A percentile compares a stretch with the other conserved stretches of the same genome.
These are phyloP conservation scores for Sarcocystis neurona DNA, from an alignment of 169 alveolate species.

Conservation along the genomic window DNA sequence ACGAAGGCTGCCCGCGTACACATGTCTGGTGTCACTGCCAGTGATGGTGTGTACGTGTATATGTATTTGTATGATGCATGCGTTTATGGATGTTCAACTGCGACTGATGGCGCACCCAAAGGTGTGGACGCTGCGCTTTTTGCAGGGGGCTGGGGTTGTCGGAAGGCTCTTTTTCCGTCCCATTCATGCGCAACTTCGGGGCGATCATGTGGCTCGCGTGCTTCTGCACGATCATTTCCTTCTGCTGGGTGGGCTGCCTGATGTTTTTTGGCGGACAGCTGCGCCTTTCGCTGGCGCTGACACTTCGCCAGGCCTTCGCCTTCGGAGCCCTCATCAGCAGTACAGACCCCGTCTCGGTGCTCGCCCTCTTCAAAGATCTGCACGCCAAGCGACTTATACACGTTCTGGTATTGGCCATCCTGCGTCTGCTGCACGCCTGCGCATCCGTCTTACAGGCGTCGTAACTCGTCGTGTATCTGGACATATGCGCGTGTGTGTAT, in stretches of 20 bases:
- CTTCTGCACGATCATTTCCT: constrained; percentile 36
- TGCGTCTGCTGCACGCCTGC: not conserved
- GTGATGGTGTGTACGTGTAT: no score
- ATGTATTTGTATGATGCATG: no score
- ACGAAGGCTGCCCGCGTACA: no score
- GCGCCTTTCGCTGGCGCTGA: constrained; percentile 30
- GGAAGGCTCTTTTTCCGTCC: constrained; percentile 36
- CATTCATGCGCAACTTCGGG: constrained; percentile 63
- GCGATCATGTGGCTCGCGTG: constrained; percentile 67
- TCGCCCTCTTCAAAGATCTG: constrained; percentile 62
- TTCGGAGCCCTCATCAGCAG: constrained; percentile 66
- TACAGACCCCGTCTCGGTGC: constrained; percentile 68
- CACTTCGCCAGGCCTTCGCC: constrained; percentile 65
- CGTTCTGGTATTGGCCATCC: constrained; percentile 62
- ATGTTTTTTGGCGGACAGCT: constrained; percentile 41
- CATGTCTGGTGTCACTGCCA: no score
- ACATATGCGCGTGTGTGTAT: not conserved
- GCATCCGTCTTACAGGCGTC: no score
- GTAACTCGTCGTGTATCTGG: not conserved
- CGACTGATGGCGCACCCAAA: no score
- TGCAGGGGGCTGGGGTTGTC: constrained; percentile 56
- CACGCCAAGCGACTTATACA: constrained; percentile 41
- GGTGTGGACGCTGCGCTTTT: no score
- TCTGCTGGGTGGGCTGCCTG: constrained; percentile 36
- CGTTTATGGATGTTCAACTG: no score